phyloP scores from a whole-genome alignment of 2,329 filamentous ascomycete genomes.

The Cyclaneusma minus region DNA sequence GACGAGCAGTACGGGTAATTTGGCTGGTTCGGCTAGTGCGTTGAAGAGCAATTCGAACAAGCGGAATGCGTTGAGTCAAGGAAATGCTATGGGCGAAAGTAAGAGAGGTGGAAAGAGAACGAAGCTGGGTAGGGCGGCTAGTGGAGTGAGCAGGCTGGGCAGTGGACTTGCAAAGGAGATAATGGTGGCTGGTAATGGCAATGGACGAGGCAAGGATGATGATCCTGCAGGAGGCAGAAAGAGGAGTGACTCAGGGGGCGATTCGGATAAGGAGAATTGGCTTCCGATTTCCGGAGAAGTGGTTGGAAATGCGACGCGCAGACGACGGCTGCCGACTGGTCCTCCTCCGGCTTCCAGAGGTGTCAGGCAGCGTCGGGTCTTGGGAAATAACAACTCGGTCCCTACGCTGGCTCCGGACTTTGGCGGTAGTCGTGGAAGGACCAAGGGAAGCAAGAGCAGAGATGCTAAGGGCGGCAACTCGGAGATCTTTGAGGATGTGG shows the following conservation, averaged over 20 bases:
- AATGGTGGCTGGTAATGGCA: too few species aligned
- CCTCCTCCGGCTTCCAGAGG: constrained; percentile 15
- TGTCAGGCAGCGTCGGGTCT: constrained; percentile 11
- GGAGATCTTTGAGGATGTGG: constrained; percentile 37
- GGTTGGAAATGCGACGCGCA: constrained; percentile 23
- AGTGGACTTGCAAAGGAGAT: constrained; percentile 9
- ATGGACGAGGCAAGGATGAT: constrained; percentile 22
- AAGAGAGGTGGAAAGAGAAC: constrained; percentile 34
- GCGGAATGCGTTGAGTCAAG: constrained; percentile 48
- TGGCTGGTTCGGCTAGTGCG: too few species aligned
- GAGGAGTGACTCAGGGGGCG: constrained; percentile 35
- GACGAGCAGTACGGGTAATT: constrained; percentile 42
- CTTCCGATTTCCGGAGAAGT: constrained; percentile 39
- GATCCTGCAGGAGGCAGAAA: constrained; percentile 25
- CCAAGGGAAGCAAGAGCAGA: constrained; percentile 2
- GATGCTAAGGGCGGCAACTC: constrained; percentile 18
- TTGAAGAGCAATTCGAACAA: constrained; percentile 42
- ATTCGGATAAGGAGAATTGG: constrained; percentile 96
- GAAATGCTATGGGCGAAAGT: constrained; percentile 17
- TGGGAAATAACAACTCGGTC: constrained; percentile 13
- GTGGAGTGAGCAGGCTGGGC: constrained; percentile 23
- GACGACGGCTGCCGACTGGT: constrained; percentile 8
- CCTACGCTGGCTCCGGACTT: constrained; percentile 12
- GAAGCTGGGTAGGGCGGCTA: constrained; percentile 32
- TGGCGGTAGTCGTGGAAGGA: constrained; percentile 7